A percentile compares a stretch with the other conserved stretches of the same genome.
Conservation (phyloP, 2,329 filamentous ascomycete genomes). For the Aspergillus sp. region DNA sequence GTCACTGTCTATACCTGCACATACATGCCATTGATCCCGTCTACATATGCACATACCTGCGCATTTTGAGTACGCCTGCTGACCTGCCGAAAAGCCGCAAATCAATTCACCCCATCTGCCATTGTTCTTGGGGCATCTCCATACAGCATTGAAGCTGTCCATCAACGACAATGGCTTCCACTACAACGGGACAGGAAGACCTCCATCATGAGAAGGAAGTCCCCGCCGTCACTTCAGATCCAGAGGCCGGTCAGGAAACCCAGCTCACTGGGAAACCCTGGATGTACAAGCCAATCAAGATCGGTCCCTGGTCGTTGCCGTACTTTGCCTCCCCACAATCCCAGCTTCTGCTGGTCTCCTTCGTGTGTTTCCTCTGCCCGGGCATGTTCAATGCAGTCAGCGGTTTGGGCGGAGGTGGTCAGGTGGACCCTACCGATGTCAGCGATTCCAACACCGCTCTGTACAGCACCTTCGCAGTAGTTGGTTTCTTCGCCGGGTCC, state of each 20-base stretch:
- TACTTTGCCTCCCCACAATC: slow-evolving; percentile 74
- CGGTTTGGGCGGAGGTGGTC: slow-evolving; percentile 66
- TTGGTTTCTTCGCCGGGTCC: slow-evolving; percentile 63
- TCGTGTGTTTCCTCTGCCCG: slow-evolving; percentile 71
- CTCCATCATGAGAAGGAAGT: slow-evolving; percentile 19
- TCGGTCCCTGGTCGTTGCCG: slow-evolving; percentile 57
- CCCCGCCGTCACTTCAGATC: slow-evolving; percentile 23
- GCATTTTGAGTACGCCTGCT: neutral
- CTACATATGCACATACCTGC: neutral
- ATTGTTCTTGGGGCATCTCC: neutral
- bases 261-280: slow-evolving; percentile 49
- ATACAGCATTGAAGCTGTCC: neutral
- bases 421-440: slow-evolving; percentile 57
- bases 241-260: slow-evolving; percentile 25
- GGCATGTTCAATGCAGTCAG: slow-evolving; percentile 71
- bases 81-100: neutral
- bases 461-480: slow-evolving; percentile 69
- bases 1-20: neutral
- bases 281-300: slow-evolving; percentile 66
- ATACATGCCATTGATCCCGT: neutral
- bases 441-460: slow-evolving; percentile 71
- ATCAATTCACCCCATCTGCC: neutral
- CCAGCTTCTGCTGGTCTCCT: slow-evolving; percentile 70
- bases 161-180: slow-evolving; percentile 12
- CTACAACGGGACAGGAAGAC: slow-evolving; percentile 12